Evolutionary conservation across 768 basidiomycete species (phyloP).

Genomic region (Pholiota conissans): DNA sequence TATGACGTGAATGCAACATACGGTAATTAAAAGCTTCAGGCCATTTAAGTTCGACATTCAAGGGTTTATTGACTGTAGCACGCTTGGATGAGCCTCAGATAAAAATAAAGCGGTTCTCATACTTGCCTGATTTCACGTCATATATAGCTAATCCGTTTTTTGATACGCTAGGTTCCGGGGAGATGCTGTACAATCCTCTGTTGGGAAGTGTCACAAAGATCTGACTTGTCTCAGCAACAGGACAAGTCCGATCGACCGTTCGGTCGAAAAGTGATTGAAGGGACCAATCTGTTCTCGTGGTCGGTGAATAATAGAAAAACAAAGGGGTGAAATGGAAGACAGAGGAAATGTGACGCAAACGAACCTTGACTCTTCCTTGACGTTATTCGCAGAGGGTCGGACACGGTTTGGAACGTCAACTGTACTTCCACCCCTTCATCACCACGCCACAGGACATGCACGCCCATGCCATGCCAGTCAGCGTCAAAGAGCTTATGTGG

Average conservation of each 20-base stretch:
- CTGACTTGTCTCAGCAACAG: constrained; percentile 62
- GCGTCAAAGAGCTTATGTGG: constrained; percentile 87
- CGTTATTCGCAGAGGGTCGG: constrained; percentile 68
- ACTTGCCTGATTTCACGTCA: constrained; percentile 45
- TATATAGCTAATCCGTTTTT: constrained; percentile 43
- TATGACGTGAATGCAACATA: constrained; percentile 29
- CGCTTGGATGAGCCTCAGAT: constrained; percentile 4
- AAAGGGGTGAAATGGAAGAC: constrained; percentile 5
- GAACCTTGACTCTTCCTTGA: constrained; percentile 56
- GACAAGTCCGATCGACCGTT: constrained; percentile 62
- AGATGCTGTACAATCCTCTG: constrained; percentile 41
- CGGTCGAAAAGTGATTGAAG: constrained; percentile 69
- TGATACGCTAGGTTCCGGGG: constrained; percentile 48
- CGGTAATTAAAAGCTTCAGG: constrained; percentile 62
- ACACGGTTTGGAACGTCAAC: constrained; percentile 73
- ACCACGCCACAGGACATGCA: constrained; percentile 70
- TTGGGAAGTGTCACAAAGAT: constrained; percentile 50
- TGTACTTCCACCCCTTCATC: constrained; percentile 61
- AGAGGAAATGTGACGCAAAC: constrained; percentile 3
- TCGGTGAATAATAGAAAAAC: neutral
- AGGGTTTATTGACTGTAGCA: constrained; percentile 38
- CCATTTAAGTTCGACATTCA: constrained; percentile 62
- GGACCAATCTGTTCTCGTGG: constrained; percentile 64
- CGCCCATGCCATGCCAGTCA: constrained; percentile 86
- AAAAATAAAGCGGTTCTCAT: constrained; percentile 12